A percentile compares a stretch with the other conserved stretches of the same genome.
These are phyloP conservation scores for Paraphoma chrysanthemicola DNA, from an alignment of 2,329 filamentous ascomycete genomes.

Conservation along the genomic window DNA sequence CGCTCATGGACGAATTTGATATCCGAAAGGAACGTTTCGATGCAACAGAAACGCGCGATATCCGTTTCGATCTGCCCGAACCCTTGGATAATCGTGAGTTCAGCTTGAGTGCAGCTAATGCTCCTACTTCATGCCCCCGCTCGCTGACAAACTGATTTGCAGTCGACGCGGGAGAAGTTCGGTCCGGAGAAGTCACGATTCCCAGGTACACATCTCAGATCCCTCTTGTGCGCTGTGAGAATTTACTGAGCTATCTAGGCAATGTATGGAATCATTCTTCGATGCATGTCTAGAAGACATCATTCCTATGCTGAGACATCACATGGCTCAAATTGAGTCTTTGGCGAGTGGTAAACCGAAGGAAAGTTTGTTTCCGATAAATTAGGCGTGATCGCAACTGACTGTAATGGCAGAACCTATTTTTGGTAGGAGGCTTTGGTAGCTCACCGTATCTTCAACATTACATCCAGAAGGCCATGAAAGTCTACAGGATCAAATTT, in stretches of 20 bases:
- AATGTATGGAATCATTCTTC: constrained; percentile 31
- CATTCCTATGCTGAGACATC: constrained; percentile 21
- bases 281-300: constrained; percentile 24
- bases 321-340: constrained; percentile 20
- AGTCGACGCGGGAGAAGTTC: constrained; percentile 9
- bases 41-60: constrained; percentile 6
- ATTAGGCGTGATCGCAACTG: neutral
- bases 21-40: constrained; percentile 20
- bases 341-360: constrained; percentile 11
- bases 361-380: constrained; percentile 8
- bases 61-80: constrained; percentile 24
- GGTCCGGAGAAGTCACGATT: constrained; percentile 24
- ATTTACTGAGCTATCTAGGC: constrained; percentile 6
- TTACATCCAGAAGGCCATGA: constrained; percentile 9
- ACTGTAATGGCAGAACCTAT: constrained; percentile 15
- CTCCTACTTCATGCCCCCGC: too few species aligned
- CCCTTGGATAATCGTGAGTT: constrained; percentile 19
- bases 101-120: too few species aligned
- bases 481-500: constrained; percentile 6
- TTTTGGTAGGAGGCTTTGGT: constrained; percentile 25
- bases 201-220: constrained; percentile 3
- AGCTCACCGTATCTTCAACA: constrained; percentile 17
- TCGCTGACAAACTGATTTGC: too few species aligned
- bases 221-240: neutral
- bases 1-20: constrained; percentile 27